phyloP scores from a whole-genome alignment of 805 yeast species.

The Saturnispora dispora region DNA sequence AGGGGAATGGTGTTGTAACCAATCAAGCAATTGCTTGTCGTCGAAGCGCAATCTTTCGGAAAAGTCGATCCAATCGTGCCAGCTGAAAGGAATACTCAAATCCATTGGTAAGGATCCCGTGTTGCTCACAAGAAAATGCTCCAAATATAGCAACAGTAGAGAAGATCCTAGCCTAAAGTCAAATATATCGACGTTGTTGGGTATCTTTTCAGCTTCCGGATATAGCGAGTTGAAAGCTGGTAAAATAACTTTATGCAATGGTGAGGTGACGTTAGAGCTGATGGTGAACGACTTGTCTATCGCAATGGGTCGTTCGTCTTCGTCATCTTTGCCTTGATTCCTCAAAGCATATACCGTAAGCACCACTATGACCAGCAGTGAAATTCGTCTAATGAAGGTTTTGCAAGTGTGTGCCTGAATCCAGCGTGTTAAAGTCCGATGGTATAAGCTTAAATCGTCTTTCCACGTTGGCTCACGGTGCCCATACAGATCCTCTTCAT shows the following conservation, averaged over 20 bases:
- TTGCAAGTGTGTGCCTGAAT: neutral
- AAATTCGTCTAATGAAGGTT: neutral
- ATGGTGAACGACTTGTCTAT: conserved; percentile 3
- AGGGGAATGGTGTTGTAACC: conserved; percentile 11
- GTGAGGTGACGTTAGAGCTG: neutral
- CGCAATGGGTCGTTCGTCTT: neutral
- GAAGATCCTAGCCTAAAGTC: conserved; percentile 16
- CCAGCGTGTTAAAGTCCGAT: neutral
- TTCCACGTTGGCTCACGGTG: neutral
- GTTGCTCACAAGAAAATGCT: conserved; percentile 3
- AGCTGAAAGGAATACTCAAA: conserved; percentile 22
- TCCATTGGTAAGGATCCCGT: conserved; percentile 4
- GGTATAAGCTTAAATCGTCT: conserved; percentile 3
- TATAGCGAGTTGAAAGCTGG: conserved; percentile 9
- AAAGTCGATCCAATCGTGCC: conserved; percentile 27
- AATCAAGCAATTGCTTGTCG: conserved; percentile 13
- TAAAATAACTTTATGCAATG: conserved; percentile 11
- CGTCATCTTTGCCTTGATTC: neutral
- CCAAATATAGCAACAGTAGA: conserved; percentile 11
- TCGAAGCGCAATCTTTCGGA: conserved; percentile 18
- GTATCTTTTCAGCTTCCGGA: neutral
- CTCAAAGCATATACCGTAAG: neutral
- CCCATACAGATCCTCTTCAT: neutral
- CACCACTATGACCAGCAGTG: neutral
- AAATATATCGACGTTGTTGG: conserved; percentile 7